Conservation (phyloP, 805 yeast genomes). For the Candida odintsovae region DNA sequence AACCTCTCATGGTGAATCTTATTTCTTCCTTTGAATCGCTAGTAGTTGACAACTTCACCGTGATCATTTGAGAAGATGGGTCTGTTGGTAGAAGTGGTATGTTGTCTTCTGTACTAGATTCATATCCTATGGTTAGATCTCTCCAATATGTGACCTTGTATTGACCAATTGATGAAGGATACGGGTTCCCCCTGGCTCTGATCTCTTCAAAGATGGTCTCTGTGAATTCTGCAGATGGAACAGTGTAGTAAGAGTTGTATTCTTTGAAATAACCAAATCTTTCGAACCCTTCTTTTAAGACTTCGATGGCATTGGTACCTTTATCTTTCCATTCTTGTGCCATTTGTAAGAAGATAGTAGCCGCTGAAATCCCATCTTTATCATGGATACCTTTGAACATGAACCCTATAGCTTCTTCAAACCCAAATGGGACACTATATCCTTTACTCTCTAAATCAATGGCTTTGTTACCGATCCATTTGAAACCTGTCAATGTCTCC, state of each 20-base stretch:
- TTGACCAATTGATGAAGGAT: constrained; percentile 49
- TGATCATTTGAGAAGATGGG: constrained; percentile 78
- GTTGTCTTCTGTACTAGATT: constrained; percentile 55
- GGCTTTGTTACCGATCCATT: constrained; percentile 94
- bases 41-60: constrained; percentile 40
- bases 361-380: constrained; percentile 88
- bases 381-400: constrained; percentile 84
- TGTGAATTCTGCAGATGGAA: constrained; percentile 49
- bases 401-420: constrained; percentile 94
- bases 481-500: constrained; percentile 93
- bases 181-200: constrained; percentile 27
- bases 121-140: constrained; percentile 80
- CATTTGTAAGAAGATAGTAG: constrained; percentile 68
- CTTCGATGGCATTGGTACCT: constrained; percentile 38
- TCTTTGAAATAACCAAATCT: constrained; percentile 80
- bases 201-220: constrained; percentile 49
- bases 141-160: constrained; percentile 64
- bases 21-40: constrained; percentile 32
- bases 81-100: constrained; percentile 68
- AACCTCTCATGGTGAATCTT: constrained; percentile 83
- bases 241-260: constrained; percentile 78
- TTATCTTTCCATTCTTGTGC: constrained; percentile 42
- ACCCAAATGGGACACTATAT: constrained; percentile 75
- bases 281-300: constrained; percentile 51
- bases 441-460: constrained; percentile 63